These are phyloP conservation scores for Blastobotrys terrestris DNA, from an alignment of 805 yeast genomes.

Conservation along the genomic window DNA sequence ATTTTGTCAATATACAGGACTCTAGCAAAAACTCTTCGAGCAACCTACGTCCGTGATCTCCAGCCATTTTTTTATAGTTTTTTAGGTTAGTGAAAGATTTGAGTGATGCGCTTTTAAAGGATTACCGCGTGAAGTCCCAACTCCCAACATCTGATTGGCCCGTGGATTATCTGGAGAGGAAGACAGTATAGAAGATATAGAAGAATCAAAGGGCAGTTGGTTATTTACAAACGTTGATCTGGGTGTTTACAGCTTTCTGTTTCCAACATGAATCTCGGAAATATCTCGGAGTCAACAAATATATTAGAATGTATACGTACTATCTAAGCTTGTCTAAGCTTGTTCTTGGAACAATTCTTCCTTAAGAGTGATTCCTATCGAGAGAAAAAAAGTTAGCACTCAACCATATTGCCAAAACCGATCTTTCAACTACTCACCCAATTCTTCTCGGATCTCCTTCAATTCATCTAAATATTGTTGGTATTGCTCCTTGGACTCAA, in stretches of 20 bases:
- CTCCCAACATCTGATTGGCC: background rate
- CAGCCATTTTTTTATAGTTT: constrained; percentile 11
- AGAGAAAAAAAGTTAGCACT: too few species aligned
- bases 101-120: too few species aligned
- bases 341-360: constrained; percentile 62
- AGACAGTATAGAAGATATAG: background rate
- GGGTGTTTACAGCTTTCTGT: too few species aligned
- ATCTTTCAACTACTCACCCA: constrained; percentile 48
- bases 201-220: too few species aligned
- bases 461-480: constrained; percentile 93
- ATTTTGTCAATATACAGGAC: too few species aligned
- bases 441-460: constrained; percentile 82
- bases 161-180: too few species aligned
- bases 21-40: too few species aligned
- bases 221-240: too few species aligned
- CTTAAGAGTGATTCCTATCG: constrained; percentile 80
- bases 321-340: constrained; percentile 5
- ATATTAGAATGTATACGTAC: background rate
- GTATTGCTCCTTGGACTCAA: constrained; percentile 90
- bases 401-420: background rate
- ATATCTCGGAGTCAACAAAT: background rate
- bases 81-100: background rate
- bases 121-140: too few species aligned
- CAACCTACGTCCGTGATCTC: constrained; percentile 8
- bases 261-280: too few species aligned